Evolutionary conservation across 2,329 filamentous ascomycete genomes (phyloP).

Genomic region (Pseudocercospora crystallina): DNA sequence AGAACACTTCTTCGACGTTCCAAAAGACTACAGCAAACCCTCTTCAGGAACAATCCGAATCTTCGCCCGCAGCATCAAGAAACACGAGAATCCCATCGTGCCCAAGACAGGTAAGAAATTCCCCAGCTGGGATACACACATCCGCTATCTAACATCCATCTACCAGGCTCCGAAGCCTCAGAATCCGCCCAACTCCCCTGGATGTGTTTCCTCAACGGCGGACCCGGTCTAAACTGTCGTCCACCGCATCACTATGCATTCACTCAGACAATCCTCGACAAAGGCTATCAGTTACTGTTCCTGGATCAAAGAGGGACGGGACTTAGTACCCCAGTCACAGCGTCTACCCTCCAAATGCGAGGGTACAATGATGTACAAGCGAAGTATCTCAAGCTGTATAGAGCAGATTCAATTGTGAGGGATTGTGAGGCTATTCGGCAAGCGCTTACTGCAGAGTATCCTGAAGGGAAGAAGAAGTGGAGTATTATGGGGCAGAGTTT

Average conservation of each 20-base stretch:
- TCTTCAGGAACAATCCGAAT: constrained; percentile 64
- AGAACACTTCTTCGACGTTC: constrained; percentile 84
- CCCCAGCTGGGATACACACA: too few species aligned
- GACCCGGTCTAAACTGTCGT: constrained; percentile 75
- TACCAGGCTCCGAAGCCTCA: constrained; percentile 53
- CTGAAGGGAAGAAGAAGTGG: constrained; percentile 73
- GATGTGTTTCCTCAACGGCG: constrained; percentile 77
- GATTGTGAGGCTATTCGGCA: constrained; percentile 85
- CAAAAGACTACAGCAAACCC: constrained; percentile 71
- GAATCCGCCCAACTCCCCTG: constrained; percentile 55
- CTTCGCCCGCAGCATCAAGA: constrained; percentile 73
- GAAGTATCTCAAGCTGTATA: constrained; percentile 78
- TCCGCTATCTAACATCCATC: too few species aligned
- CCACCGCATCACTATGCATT: constrained; percentile 72
- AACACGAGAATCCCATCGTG: constrained; percentile 58
- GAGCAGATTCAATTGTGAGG: constrained; percentile 84
- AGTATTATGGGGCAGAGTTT: constrained; percentile 87
- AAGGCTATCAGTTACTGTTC: constrained; percentile 78
- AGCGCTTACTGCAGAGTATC: constrained; percentile 68
- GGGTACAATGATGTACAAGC: constrained; percentile 68
- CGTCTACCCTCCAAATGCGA: constrained; percentile 65
- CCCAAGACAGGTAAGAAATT: too few species aligned
- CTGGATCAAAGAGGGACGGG: constrained; percentile 93
- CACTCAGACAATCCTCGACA: constrained; percentile 69
- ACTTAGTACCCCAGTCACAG: constrained; percentile 75